Percentiles rank a stretch among this genome's conserved stretches.
Conservation (phyloP, 2,329 filamentous ascomycete genomes). For the Paracorniculantispora psalliotae region DNA sequence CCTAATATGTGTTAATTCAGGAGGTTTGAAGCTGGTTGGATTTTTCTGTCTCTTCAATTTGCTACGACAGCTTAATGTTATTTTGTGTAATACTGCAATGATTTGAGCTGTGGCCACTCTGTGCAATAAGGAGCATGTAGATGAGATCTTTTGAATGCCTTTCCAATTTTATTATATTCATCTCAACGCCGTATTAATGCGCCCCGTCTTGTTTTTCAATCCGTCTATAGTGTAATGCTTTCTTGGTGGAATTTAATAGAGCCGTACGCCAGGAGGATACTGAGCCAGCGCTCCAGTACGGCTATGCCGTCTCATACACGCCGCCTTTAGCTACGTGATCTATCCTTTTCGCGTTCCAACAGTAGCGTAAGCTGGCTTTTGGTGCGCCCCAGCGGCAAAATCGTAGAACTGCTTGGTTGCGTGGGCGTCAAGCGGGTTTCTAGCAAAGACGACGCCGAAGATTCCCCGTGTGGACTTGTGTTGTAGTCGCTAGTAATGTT, state of each 20-base stretch:
- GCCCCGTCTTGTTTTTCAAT: not conserved
- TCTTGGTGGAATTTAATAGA: too few species aligned
- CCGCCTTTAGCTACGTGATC: constrained; percentile 20
- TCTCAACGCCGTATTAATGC: not conserved
- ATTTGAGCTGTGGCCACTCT: not conserved
- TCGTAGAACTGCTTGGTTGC: constrained; percentile 39
- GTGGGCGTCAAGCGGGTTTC: constrained; percentile 44
- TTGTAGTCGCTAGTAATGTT: not conserved
- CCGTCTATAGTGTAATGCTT: not conserved
- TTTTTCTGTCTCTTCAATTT: not conserved
- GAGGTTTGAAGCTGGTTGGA: not conserved
- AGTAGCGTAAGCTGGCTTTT: constrained; percentile 56
- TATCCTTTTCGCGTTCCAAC: constrained; percentile 47
- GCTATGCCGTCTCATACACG: not conserved
- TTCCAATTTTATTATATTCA: not conserved
- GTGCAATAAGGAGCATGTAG: not conserved
- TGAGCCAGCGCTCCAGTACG: too few species aligned
- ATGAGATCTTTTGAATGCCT: not conserved
- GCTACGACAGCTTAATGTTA: constrained; percentile 3
- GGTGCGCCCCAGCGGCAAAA: constrained; percentile 50
- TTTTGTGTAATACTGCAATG: constrained; percentile 4
- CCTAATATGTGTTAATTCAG: not conserved
- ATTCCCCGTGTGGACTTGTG: constrained; percentile 13
- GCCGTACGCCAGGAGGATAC: too few species aligned
- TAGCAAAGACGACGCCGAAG: constrained; percentile 22